phyloP scores from a whole-genome alignment of 2,329 filamentous ascomycete genomes.

The Diaporthe ampelina region DNA sequence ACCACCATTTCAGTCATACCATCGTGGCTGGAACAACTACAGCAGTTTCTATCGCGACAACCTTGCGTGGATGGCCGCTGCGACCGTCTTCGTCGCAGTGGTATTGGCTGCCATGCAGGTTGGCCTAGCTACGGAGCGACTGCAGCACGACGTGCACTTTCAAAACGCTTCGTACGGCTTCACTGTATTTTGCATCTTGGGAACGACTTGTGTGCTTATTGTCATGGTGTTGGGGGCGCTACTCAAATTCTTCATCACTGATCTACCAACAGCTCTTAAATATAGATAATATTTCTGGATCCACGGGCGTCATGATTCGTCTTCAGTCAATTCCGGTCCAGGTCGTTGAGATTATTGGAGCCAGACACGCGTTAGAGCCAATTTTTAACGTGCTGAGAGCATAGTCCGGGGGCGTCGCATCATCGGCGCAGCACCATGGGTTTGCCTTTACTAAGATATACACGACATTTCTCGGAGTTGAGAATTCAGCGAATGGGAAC shows the following conservation, averaged over 20 bases:
- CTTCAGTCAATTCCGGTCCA: no score
- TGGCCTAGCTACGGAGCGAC: background rate
- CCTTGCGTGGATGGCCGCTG: background rate
- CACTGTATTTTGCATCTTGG: slow-evolving; percentile 11
- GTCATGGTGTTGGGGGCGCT: background rate
- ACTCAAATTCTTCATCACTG: background rate
- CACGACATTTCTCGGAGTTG: no score
- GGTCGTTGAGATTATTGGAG: no score
- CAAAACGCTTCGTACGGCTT: background rate
- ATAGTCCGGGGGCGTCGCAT: no score
- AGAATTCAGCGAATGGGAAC: no score
- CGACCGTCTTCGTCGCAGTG: background rate
- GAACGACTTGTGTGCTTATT: background rate
- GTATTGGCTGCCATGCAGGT: slow-evolving; percentile 8
- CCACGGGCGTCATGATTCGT: no score
- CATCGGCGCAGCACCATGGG: no score
- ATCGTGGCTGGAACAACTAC: slow-evolving; percentile 40
- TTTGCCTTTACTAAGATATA: no score
- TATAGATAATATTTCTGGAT: background rate
- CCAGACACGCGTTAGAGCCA: no score
- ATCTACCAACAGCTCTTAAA: background rate
- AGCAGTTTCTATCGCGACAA: slow-evolving; percentile 21
- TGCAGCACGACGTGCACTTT: background rate
- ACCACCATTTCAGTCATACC: slow-evolving; percentile 39
- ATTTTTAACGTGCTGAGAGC: no score